A percentile compares a stretch with the other conserved stretches of the same genome.
Evolutionary conservation across 2,329 filamentous ascomycete species (phyloP).

Genomic region (Penicillium concentricum): DNA sequence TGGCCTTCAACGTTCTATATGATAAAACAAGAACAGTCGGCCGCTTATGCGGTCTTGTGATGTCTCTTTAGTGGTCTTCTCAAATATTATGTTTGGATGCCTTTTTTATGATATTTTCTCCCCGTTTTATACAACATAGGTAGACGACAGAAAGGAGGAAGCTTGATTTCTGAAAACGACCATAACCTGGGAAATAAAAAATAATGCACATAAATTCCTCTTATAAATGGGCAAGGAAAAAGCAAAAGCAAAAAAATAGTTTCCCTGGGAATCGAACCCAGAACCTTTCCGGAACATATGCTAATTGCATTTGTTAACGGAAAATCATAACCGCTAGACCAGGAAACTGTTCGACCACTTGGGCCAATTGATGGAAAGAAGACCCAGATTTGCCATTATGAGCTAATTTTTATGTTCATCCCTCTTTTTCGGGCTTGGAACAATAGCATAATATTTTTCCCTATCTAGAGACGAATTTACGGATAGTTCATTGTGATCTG

Average conservation of each 20-base stretch:
- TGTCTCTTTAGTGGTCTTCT: too few species aligned
- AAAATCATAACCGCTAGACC: constrained; percentile 12
- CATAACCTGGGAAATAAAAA: too few species aligned
- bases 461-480: not conserved
- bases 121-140: too few species aligned
- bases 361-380: not conserved
- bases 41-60: too few species aligned
- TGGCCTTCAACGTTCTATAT: too few species aligned
- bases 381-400: not conserved
- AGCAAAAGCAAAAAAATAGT: not conserved
- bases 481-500: not conserved
- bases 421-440: not conserved
- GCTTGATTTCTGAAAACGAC: too few species aligned
- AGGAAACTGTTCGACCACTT: constrained; percentile 2
- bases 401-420: not conserved
- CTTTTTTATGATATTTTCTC: too few species aligned
- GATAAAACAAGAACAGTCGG: too few species aligned
- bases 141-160: too few species aligned
- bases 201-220: too few species aligned
- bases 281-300: constrained; percentile 2
- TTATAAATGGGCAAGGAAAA: not conserved
- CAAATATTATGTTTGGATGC: too few species aligned
- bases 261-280: constrained; percentile 9
- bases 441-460: not conserved
- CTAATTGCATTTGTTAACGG: constrained; percentile 1